phyloP scores from a whole-genome alignment of 441 rosid genomes.

The Bocquillonia castaneifolia region DNA sequence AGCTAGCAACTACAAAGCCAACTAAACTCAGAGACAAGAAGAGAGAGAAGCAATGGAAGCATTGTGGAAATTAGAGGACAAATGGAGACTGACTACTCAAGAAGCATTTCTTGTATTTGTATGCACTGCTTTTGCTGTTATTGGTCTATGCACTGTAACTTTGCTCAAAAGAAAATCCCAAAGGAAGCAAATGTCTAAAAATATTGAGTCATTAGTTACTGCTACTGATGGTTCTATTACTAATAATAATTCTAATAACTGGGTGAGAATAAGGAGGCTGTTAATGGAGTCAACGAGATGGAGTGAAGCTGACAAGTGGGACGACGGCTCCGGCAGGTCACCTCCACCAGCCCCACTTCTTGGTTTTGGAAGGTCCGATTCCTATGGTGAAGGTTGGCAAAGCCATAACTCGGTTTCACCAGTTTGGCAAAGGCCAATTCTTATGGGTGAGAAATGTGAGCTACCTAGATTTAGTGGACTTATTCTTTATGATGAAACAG shows the following conservation, averaged over 20 bases:
- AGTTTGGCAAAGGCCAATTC: constrained; percentile 76
- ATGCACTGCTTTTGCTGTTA: constrained; percentile 36
- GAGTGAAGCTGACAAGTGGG: constrained; percentile 61
- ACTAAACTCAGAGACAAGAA: neutral
- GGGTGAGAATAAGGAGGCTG: constrained; percentile 39
- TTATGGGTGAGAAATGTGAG: constrained; percentile 87
- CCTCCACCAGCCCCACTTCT: constrained; percentile 26
- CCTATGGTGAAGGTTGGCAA: constrained; percentile 31
- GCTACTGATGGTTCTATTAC: neutral
- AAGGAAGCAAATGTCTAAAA: constrained; percentile 27
- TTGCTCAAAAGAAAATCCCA: constrained; percentile 35
- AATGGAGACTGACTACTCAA: constrained; percentile 49
- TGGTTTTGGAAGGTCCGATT: constrained; percentile 24
- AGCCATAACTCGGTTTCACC: constrained; percentile 58
- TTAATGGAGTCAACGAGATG: constrained; percentile 57
- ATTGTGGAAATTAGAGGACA: constrained; percentile 57
- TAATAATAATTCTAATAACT: constrained; percentile 1
- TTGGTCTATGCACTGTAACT: constrained; percentile 41
- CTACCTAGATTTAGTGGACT: constrained; percentile 73
- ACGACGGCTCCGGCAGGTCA: constrained; percentile 16
- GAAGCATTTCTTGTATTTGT: constrained; percentile 42
- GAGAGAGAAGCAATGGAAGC: constrained; percentile 46
- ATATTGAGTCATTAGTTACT: neutral
- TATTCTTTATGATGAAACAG: constrained; percentile 65
- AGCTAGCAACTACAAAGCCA: neutral